Conservation (phyloP, 495 filamentous ascomycete genomes). For the Penicillium diatomitis region DNA sequence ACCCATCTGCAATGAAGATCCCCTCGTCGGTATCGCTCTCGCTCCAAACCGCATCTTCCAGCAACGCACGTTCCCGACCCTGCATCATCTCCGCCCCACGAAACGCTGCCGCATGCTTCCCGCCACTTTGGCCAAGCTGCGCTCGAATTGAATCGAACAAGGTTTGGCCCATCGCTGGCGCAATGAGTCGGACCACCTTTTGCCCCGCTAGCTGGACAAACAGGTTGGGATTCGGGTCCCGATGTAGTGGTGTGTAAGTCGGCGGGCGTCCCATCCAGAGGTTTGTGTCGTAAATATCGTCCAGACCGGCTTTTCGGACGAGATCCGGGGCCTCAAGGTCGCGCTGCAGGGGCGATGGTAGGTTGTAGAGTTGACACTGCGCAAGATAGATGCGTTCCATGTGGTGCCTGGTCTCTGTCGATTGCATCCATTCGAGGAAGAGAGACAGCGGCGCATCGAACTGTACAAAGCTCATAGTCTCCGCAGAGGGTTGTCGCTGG, state of each 20-base stretch:
- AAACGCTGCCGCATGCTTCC: conserved; percentile 43
- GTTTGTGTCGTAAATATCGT: conserved; percentile 76
- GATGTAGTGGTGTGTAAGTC: conserved; percentile 82
- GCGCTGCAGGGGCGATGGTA: conserved; percentile 49
- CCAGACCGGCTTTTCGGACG: conserved; percentile 49
- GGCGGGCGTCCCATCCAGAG: conserved; percentile 83
- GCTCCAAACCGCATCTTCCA: conserved; percentile 67
- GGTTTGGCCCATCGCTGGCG: conserved; percentile 47
- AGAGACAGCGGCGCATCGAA: conserved; percentile 47
- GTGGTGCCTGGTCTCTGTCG: conserved; percentile 23
- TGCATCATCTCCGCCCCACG: conserved; percentile 91
- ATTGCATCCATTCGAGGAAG: conserved; percentile 46
- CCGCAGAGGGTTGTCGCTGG: background rate
- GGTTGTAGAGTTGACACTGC: conserved; percentile 59
- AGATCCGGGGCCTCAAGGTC: conserved; percentile 63
- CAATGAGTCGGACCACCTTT: conserved; percentile 65
- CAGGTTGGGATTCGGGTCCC: conserved; percentile 89
- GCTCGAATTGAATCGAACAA: conserved; percentile 52
- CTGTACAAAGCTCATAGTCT: conserved; percentile 37
- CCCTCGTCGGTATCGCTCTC: background rate
- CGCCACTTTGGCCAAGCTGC: conserved; percentile 31
- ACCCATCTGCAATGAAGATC: conserved; percentile 1
- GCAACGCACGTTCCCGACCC: conserved; percentile 52
- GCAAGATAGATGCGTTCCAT: conserved; percentile 64
- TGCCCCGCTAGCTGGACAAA: conserved; percentile 73